Evolutionary conservation across 768 basidiomycete species (phyloP).

Genomic region (Baorangia bicolor): DNA sequence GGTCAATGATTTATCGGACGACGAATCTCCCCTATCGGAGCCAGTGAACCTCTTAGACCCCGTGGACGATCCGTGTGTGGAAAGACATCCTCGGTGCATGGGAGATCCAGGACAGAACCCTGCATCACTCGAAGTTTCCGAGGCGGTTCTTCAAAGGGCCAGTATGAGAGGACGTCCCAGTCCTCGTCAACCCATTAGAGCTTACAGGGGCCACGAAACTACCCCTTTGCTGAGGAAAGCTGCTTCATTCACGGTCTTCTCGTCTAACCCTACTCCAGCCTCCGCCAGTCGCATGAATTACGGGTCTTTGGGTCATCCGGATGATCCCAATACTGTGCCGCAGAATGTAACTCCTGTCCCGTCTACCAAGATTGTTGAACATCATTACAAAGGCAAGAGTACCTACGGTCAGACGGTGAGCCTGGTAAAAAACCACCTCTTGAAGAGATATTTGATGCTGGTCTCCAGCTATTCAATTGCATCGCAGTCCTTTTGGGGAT

Average conservation of each 20-base stretch:
- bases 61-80: background rate
- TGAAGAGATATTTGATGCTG: conserved; percentile 1
- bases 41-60: background rate
- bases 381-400: conserved; percentile 53
- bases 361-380: background rate
- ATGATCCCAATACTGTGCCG: background rate
- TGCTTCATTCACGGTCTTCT: conserved; percentile 34
- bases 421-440: background rate
- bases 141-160: conserved; percentile 24
- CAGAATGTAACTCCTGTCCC: conserved; percentile 4
- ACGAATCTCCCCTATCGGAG: conserved; percentile 17
- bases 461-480: conserved; percentile 76
- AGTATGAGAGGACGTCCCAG: conserved; percentile 1
- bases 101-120: background rate
- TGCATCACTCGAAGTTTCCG: conserved; percentile 11
- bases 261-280: background rate
- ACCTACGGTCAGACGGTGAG: conserved; percentile 74
- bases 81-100: conserved; percentile 7
- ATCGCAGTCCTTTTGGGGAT: conserved; percentile 85
- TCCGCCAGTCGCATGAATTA: background rate
- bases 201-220: conserved; percentile 13
- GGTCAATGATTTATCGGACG: conserved; percentile 39
- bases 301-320: background rate
- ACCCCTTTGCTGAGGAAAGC: conserved; percentile 44
- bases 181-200: background rate